A percentile compares a stretch with the other conserved stretches of the same genome.
Conservation (phyloP, 768 basidiomycete genomes). For the Pisolithus albus region DNA sequence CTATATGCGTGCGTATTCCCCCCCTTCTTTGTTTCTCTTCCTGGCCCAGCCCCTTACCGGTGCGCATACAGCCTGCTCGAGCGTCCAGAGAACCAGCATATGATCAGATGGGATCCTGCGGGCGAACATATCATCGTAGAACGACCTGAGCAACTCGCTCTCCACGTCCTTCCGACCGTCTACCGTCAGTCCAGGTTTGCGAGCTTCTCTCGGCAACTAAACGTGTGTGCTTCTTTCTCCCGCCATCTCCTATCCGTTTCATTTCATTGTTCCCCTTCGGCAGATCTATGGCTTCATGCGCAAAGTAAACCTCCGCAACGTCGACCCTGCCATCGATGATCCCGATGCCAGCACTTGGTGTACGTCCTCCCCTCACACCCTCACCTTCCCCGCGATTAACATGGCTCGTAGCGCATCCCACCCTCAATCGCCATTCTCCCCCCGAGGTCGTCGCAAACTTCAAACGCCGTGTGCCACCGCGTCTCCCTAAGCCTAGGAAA, state of each 20-base stretch:
- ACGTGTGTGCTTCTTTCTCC: slow-evolving; percentile 53
- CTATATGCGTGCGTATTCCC: slow-evolving; percentile 76
- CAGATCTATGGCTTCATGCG: slow-evolving; percentile 99
- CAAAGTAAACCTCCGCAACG: slow-evolving; percentile 92
- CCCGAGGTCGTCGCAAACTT: slow-evolving; percentile 89
- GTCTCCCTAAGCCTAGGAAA: slow-evolving; percentile 81
- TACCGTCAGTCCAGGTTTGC: slow-evolving; percentile 97
- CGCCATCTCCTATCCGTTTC: slow-evolving; percentile 17
- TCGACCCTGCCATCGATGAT: slow-evolving; percentile 91
- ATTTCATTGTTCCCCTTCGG: slow-evolving; percentile 11
- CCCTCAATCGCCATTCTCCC: slow-evolving; percentile 84
- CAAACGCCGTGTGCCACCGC: slow-evolving; percentile 91
- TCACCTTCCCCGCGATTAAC: slow-evolving; percentile 13
- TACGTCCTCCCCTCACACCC: slow-evolving; percentile 39
- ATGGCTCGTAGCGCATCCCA: slow-evolving; percentile 67
- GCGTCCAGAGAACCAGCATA: slow-evolving; percentile 88
- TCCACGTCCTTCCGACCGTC: slow-evolving; percentile 88
- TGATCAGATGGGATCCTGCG: slow-evolving; percentile 93
- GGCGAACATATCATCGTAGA: slow-evolving; percentile 96
- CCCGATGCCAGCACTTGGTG: slow-evolving; percentile 97
- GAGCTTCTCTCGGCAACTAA: slow-evolving; percentile 95
- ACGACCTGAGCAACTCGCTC: slow-evolving; percentile 85
- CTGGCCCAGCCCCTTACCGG: slow-evolving; percentile 6
- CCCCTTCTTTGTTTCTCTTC: slow-evolving; percentile 1
- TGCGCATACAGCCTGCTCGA: slow-evolving; percentile 62